phyloP scores from a whole-genome alignment of 2,329 filamentous ascomycete species.

The Davidsoniella eucalypti region DNA sequence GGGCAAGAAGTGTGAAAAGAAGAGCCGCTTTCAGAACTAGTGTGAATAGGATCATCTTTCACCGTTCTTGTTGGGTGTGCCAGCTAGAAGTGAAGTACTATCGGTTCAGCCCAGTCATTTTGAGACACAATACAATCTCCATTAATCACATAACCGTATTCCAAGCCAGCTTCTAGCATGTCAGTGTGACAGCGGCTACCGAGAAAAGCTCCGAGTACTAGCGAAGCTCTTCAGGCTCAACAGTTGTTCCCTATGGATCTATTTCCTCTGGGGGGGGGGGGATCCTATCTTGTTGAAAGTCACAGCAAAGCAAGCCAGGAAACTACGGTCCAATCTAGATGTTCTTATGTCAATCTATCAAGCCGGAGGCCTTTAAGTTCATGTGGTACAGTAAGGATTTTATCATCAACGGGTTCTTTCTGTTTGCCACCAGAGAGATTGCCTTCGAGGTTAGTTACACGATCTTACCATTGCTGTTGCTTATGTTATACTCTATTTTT shows the following conservation, averaged over 20 bases:
- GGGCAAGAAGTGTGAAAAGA: neutral
- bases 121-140: conserved; percentile 28
- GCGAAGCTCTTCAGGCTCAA: conserved; percentile 17
- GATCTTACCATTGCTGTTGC: too few species aligned
- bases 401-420: too few species aligned
- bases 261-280: too few species aligned
- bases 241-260: conserved; percentile 16
- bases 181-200: conserved; percentile 8
- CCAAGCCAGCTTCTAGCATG: conserved; percentile 27
- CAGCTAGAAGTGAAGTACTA: neutral
- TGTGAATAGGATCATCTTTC: neutral
- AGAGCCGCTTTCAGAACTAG: neutral
- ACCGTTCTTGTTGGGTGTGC: neutral
- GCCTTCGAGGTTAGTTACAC: too few species aligned
- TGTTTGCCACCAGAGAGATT: too few species aligned
- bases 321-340: too few species aligned
- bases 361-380: too few species aligned
- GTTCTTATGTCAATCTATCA: too few species aligned
- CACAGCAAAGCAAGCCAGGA: too few species aligned
- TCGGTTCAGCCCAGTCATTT: conserved; percentile 17
- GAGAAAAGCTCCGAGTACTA: conserved; percentile 23
- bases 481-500: too few species aligned
- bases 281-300: too few species aligned
- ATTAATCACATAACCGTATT: conserved; percentile 27
- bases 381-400: too few species aligned